These are phyloP conservation scores for Saccharum spontaneum DNA, from an alignment of 176 grass and related monocot genomes.

Conservation along the genomic window DNA sequence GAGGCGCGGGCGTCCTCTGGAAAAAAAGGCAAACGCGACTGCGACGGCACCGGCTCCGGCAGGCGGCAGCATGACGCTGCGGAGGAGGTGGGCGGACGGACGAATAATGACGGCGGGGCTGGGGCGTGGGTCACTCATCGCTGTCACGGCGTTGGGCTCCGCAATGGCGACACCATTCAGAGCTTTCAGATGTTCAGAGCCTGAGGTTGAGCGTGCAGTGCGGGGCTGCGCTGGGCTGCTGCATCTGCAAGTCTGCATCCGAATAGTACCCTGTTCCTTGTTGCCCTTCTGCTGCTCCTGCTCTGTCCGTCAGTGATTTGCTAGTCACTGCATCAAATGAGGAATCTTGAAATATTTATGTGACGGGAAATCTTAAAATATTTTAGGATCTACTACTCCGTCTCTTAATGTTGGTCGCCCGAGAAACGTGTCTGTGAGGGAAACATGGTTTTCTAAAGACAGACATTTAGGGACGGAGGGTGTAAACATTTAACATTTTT, in stretches of 20 bases:
- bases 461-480: too few relatives aligned
- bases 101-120: neutral
- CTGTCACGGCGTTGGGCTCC: constrained; percentile 2
- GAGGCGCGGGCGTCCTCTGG: neutral
- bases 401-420: too few relatives aligned
- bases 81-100: neutral
- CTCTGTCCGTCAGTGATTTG: neutral
- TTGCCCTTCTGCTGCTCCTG: neutral
- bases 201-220: neutral
- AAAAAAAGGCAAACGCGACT: neutral
- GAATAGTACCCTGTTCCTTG: neutral
- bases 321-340: neutral
- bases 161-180: neutral
- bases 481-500: too few relatives aligned
- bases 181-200: neutral
- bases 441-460: too few relatives aligned
- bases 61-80: neutral
- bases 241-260: too few relatives aligned
- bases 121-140: neutral
- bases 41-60: constrained; percentile 2
- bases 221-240: too few relatives aligned
- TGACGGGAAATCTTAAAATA: too few relatives aligned
- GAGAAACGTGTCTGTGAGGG: too few relatives aligned
- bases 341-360: too few relatives aligned
- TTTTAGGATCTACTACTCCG: too few relatives aligned